phyloP scores from a whole-genome alignment of 805 yeast genomes.

The Groenewaldozyma tartarivorans region DNA sequence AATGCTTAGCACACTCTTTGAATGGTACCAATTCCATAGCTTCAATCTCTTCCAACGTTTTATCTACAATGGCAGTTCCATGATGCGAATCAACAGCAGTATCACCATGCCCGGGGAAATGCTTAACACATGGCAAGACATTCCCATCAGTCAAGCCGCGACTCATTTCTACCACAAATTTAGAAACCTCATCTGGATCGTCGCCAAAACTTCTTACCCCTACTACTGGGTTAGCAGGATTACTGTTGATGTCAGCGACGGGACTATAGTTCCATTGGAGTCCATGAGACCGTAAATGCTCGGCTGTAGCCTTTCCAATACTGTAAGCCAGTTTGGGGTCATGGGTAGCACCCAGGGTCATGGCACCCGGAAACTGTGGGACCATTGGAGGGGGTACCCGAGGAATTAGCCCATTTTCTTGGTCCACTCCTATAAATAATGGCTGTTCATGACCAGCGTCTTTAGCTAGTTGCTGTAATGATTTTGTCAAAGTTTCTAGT shows the following conservation, averaged over 20 bases:
- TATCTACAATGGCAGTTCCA: slow-evolving; percentile 47
- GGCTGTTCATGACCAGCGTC: slow-evolving; percentile 42
- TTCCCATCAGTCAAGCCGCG: slow-evolving; percentile 45
- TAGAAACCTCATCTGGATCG: slow-evolving; percentile 42
- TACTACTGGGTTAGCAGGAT: slow-evolving; percentile 43
- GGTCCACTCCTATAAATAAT: slow-evolving; percentile 46
- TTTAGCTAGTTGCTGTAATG: slow-evolving; percentile 42
- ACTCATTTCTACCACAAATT: slow-evolving; percentile 40
- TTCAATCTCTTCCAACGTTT: slow-evolving; percentile 40
- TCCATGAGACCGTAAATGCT: slow-evolving; percentile 43
- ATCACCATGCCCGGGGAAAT: slow-evolving; percentile 55
- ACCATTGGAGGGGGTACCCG: slow-evolving; percentile 8
- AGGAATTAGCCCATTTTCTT: slow-evolving; percentile 51
- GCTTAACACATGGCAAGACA: slow-evolving; percentile 44
- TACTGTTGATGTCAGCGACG: slow-evolving; percentile 47
- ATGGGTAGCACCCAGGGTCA: slow-evolving; percentile 49
- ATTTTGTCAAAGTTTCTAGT: slow-evolving; percentile 36
- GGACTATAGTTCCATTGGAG: slow-evolving; percentile 47
- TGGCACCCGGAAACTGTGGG: slow-evolving; percentile 51
- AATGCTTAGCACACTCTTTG: slow-evolving; percentile 33
- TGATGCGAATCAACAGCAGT: slow-evolving; percentile 45
- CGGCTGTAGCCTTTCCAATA: slow-evolving; percentile 40
- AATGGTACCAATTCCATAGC: slow-evolving; percentile 43
- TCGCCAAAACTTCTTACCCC: slow-evolving; percentile 53
- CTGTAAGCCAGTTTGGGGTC: slow-evolving; percentile 39